Base-by-base conservation (phyloP, 768 basidiomycete species). In the Gloeophyllum trabeum region DNA sequence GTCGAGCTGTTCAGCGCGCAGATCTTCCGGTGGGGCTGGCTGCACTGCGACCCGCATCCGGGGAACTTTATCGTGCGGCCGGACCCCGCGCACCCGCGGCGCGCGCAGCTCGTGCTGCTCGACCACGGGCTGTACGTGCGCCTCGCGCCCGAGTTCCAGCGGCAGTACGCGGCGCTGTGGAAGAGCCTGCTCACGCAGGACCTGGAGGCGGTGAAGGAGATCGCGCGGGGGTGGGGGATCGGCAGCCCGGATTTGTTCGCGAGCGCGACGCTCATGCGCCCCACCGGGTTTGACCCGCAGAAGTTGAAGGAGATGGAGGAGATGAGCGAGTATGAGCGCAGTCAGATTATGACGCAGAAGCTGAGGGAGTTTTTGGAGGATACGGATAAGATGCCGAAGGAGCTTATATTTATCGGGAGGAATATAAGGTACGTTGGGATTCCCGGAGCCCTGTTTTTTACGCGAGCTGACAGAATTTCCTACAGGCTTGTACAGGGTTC, bases 11-110 rank as follows among this genome's bases (percentile, higher is more conserved):
- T 92, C 65, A 81, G 81, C 23, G 87, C 84, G 2, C 89, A 78
- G 66, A 92, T 92, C 60, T 97, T 96, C 58, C 73, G 73, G 45
- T 96, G 85, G 85, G 90, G 91, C 7, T 91, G 80, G 71, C 81
- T 91, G 3, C 81, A 88, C 58, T 89, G 89, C 54, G 74, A 76
- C 49, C 74, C 75, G 5, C 75, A 85, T 48, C 80, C 81, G 2
- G 83, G 85, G 6, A 89, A 94, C 59, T 72, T 93, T 45, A 75
- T 76, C 59, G 75, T 81, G 51, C 85, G 72, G 5, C 75, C 74
- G 1, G 61, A 76, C 20, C 77, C 78, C 16, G 53, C 54, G 13
- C 50, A 63, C 16, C 70, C 68, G 0, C 51, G 49, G 5, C 51
- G 57, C 4, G 69, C 77, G 2, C 80, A 85, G 51, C 66, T 90